Base-by-base conservation (phyloP, 805 yeast genomes). In the Candida khao-thaluensis region DNA sequence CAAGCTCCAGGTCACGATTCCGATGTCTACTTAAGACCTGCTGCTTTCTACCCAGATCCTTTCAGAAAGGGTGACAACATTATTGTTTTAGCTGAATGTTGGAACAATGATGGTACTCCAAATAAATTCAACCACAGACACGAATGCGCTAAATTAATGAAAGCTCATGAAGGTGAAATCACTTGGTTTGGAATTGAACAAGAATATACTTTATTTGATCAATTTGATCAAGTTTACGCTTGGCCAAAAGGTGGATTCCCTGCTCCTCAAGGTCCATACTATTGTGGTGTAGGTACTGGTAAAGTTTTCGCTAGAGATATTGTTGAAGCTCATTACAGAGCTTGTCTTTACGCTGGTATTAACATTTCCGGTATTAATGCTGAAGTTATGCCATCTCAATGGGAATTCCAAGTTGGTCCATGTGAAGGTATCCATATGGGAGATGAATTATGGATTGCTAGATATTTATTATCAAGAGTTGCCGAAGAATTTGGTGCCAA, bases 161-260 rank as follows among this genome's bases (percentile, higher is more conserved):
- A 80, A 60, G 96, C 96, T 50, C 96, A 91, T 71, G 72, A 77
- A 56, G 78, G 74, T 50, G 87, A 85, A 69, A 76, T 77, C 53
- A 82, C 88, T 56, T 93, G 99, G 99, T 93, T 93, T 57, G 99
- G 99, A 70, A 77, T 93, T 57, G 99, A 93, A 74, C 99, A 93
- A 76, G 99, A 93, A 71, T 93, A 93, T 76, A 93, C 99, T 52
- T 72, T 93, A 65, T 86, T 93, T 60, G 99, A 93, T 69, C 83
- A 85, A 66, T 83, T 69, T 58, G 95, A 86, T 67, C 72, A 83
- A 58, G 89, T 85, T 48, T 93, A 90, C 70, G 98, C 96, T 51
- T 93, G 99, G 99, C 99, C 99, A 69, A 82, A 86, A 76, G 97
- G 97, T 57, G 99, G 98, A 49, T 93, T 79, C 95, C 99, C 99